These are phyloP conservation scores for Tulasnella sp. DNA, from an alignment of 768 basidiomycete genomes.

Conservation along the genomic window DNA sequence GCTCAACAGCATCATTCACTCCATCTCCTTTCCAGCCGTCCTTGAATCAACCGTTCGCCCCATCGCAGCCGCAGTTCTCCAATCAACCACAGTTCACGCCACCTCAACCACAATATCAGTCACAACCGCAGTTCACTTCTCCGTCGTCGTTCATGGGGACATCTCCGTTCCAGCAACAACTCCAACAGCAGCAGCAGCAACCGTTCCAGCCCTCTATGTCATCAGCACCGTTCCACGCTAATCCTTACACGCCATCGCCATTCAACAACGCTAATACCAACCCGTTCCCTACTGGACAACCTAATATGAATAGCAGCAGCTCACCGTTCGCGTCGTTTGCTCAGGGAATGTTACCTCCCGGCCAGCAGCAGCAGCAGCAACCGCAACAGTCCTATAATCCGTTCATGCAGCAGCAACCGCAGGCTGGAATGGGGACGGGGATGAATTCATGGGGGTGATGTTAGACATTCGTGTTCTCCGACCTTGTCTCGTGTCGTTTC, in stretches of 20 bases:
- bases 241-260: conserved; percentile 22
- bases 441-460: background rate
- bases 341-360: conserved; percentile 6
- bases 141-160: background rate
- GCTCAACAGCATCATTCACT: background rate
- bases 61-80: background rate
- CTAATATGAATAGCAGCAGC: conserved; percentile 21
- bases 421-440: background rate
- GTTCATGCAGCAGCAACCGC: conserved; percentile 18
- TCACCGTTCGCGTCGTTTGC: conserved; percentile 25
- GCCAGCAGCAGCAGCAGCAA: conserved; percentile 27
- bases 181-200: conserved; percentile 17
- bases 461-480: too few species aligned
- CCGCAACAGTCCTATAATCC: conserved; percentile 14
- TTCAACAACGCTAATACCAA: conserved; percentile 23
- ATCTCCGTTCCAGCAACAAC: conserved; percentile 7
- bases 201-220: conserved; percentile 18
- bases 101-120: background rate
- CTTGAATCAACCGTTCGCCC: background rate
- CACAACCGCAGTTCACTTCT: background rate
- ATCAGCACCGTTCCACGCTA: background rate
- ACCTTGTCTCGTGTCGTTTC: too few species aligned
- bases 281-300: conserved; percentile 22
- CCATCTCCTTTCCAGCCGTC: background rate
- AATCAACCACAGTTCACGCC: background rate